Evolutionary conservation across 2,329 filamentous ascomycete species (phyloP), one percentile per base, ranked within the genome.

Genomic region (Stemphylium beticola): DNA sequence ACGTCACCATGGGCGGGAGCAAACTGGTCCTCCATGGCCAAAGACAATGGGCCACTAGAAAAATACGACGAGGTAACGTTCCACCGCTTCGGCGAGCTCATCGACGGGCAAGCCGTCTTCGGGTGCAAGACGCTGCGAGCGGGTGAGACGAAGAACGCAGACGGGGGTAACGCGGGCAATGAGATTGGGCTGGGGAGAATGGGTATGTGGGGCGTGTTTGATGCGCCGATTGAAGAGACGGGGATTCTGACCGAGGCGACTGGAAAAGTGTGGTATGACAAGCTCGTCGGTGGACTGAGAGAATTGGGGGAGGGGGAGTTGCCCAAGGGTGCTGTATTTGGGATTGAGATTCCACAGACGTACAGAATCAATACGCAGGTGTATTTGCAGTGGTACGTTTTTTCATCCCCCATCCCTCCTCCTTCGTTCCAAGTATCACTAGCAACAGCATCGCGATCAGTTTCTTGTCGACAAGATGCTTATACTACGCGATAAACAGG

Each of bases 1-100:
- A 88, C 91, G 0, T 96, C 91, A 5, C 92, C 91, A 0, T 96
- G 91, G 89, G 92, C 92, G 3, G 92, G 92, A 12, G 92, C 91
- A 58, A 93, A 95, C 69, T 88, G 87, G 72, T 74, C 89, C 55
- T 91, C 89, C 1, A 67, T 74, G 57, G 69, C 72, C n/a, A 57
- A 67, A 24, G 73, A 75, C 55, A 73, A 72, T 36, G 72, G 72
- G 0, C 63, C 53, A 0, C 49, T 74, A 0, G 71, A 75, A 31
- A 61, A 67, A 12, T 71, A 68, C 57, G 72, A 75, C 40, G 55
- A 59, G 11, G 53, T 72, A 7, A 74, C 72, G 0, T 75, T 73
- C 51, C 45, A 61, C 10, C 64, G 60, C 4, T 74, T 74, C 31
- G 58, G 51, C 3, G 50, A 64, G 49, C 57, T 74, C 17, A 62